These are phyloP conservation scores for Rhododendron ferrugineum DNA, from an alignment of 148 eudicot species.

Conservation along the genomic window DNA sequence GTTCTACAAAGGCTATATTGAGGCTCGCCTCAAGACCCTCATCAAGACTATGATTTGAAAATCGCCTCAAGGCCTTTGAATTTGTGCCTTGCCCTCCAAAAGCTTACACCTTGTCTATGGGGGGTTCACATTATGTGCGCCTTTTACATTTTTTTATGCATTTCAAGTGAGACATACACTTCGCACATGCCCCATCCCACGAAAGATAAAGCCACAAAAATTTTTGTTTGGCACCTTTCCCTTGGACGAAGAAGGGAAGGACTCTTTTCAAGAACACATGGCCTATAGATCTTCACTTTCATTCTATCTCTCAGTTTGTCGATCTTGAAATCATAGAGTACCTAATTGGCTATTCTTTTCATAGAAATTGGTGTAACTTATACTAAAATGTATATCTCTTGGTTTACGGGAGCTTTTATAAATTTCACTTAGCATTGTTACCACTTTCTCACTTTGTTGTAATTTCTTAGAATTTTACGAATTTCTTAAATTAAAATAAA, in stretches of 20 bases:
- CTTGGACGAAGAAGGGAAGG: background rate
- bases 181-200: background rate
- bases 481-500: background rate
- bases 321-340: background rate
- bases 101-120: background rate
- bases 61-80: background rate
- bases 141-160: background rate
- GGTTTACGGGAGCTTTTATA: background rate
- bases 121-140: background rate
- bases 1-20: background rate
- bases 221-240: background rate
- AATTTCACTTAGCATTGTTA: background rate
- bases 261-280: background rate
- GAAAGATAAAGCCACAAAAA: background rate
- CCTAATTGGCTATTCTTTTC: background rate
- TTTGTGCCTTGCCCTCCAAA: background rate
- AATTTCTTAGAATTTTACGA: background rate
- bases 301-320: background rate
- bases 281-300: background rate
- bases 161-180: background rate
- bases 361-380: background rate
- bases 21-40: background rate
- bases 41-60: background rate
- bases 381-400: background rate
- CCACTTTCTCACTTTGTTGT: background rate